Percentiles rank a stretch among this genome's conserved stretches.
These are phyloP conservation scores for Elsinoe perseae DNA, from an alignment of 2,329 filamentous ascomycete species.

Conservation along the genomic window DNA sequence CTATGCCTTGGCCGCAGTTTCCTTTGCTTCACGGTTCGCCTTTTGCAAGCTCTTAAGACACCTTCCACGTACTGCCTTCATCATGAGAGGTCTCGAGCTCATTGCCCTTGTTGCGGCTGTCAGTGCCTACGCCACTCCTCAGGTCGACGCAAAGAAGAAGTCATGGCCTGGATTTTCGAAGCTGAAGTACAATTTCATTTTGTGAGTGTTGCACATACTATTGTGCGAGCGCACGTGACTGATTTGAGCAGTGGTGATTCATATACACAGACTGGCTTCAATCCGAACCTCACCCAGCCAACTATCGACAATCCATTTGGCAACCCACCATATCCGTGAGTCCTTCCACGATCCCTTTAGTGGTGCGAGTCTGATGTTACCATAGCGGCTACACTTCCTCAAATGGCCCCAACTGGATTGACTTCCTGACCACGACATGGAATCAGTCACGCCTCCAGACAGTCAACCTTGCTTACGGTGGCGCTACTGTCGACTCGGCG, in stretches of 20 bases:
- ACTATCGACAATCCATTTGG: constrained; percentile 50
- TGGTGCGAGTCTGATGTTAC: neutral
- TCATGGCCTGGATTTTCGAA: constrained; percentile 7
- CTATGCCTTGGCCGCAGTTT: neutral
- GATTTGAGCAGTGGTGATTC: constrained; percentile 45
- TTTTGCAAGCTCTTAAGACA: neutral
- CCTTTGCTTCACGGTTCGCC: neutral
- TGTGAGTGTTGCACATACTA: constrained; percentile 18
- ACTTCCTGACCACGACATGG: constrained; percentile 40
- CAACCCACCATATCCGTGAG: constrained; percentile 48
- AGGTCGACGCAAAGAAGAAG: neutral
- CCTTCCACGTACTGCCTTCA: neutral
- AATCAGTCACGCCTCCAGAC: constrained; percentile 41
- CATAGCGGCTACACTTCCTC: constrained; percentile 23
- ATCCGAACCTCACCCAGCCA: constrained; percentile 45
- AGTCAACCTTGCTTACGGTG: constrained; percentile 46
- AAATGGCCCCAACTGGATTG: constrained; percentile 50
- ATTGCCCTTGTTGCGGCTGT: neutral
- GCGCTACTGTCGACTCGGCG: constrained; percentile 36
- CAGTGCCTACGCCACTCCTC: neutral
- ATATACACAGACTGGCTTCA: constrained; percentile 54
- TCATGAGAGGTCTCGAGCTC: constrained; percentile 1
- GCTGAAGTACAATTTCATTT: constrained; percentile 24
- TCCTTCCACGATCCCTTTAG: no score
- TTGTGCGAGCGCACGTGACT: neutral